Evolutionary conservation across 176 grass and related monocot species (phyloP).

Genomic region (Phragmites australis): DNA sequence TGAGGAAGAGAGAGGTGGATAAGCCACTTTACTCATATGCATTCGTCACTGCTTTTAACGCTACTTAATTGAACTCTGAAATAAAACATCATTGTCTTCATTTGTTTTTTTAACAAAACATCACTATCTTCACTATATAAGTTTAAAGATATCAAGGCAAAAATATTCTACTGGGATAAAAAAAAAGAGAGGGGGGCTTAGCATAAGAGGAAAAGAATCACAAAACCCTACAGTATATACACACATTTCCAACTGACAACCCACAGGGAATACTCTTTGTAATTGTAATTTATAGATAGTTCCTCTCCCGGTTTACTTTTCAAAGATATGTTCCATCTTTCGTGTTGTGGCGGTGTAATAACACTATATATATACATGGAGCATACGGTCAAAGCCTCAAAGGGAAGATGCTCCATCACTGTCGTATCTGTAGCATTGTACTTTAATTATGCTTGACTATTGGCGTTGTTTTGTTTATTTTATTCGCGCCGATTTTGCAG

Average conservation of each 20-base stretch:
- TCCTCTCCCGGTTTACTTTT: neutral
- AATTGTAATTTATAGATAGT: neutral
- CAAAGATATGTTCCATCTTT: neutral
- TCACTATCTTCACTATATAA: no score
- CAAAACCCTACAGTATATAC: neutral
- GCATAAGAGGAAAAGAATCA: conserved; percentile 12
- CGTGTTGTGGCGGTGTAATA: neutral
- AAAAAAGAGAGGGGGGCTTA: no score
- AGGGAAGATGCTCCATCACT: conserved; percentile 27
- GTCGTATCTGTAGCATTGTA: neutral
- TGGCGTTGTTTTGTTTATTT: neutral
- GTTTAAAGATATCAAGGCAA: no score
- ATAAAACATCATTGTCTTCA: no score
- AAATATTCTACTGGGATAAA: no score
- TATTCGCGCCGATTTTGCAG: neutral
- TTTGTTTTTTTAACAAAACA: no score
- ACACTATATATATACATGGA: neutral
- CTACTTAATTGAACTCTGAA: no score
- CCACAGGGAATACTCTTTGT: neutral
- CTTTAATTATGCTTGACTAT: conserved; percentile 27
- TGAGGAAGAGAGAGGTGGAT: no score
- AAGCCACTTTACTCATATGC: no score
- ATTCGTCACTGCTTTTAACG: no score
- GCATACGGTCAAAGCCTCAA: conserved; percentile 27
- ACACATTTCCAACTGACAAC: neutral